Evolutionary conservation across 129 eudicot species (phyloP).

Genomic region (Flaveria ramosissima): DNA sequence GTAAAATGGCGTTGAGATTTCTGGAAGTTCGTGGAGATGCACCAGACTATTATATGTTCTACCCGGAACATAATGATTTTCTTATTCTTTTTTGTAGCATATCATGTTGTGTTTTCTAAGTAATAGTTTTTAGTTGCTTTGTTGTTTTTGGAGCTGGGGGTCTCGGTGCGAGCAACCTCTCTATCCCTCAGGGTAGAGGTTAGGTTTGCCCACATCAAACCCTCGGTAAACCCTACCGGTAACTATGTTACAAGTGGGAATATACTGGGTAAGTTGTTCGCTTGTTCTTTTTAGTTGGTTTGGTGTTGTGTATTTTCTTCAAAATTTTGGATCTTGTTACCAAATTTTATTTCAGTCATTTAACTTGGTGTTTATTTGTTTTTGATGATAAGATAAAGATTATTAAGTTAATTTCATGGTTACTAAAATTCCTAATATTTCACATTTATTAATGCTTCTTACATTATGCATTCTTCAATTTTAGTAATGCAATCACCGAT

Average conservation of each 20-base stretch:
- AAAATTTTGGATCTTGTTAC: not conserved
- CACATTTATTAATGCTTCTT: not conserved
- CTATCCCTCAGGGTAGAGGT: too few relatives aligned
- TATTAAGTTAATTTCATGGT: constrained; percentile 1
- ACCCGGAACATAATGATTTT: too few relatives aligned
- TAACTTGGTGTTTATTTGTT: constrained; percentile 2
- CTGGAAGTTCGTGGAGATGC: too few relatives aligned
- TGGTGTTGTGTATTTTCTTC: not conserved
- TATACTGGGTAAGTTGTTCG: too few relatives aligned
- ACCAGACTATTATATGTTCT: too few relatives aligned
- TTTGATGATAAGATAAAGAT: not conserved
- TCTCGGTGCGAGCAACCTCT: too few relatives aligned
- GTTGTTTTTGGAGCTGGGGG: not conserved
- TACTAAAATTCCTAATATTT: not conserved
- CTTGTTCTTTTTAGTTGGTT: too few relatives aligned
- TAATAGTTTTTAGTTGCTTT: constrained; percentile 12
- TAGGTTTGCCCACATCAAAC: too few relatives aligned
- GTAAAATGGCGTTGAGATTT: not conserved
- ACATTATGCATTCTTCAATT: not conserved
- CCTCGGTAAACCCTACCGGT: too few relatives aligned
- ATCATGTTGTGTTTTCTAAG: not conserved
- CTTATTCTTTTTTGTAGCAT: not conserved
- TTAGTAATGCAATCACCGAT: constrained; percentile 1
- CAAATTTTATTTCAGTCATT: not conserved
- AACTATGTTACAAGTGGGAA: too few relatives aligned